These are phyloP conservation scores for Wickerhamiella lipophila DNA, from an alignment of 805 yeast species.

Conservation along the genomic window DNA sequence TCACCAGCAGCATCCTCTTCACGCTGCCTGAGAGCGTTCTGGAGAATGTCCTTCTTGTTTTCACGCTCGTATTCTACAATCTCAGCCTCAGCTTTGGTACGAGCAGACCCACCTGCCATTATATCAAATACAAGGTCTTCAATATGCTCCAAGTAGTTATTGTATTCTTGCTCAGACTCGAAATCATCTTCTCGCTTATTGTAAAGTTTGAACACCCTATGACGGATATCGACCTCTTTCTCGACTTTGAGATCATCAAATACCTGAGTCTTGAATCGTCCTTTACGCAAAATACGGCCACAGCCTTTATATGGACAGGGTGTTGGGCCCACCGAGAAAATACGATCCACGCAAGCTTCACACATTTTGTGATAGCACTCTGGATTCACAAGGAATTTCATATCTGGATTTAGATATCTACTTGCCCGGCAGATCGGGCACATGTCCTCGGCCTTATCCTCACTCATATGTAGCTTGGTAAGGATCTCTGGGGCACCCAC, in stretches of 20 bases:
- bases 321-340: conserved; percentile 88
- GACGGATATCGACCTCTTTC: conserved; percentile 81
- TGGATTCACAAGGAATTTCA: conserved; percentile 84
- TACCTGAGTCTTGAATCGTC: conserved; percentile 80
- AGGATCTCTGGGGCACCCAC: background rate
- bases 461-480: background rate
- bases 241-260: conserved; percentile 87
- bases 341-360: conserved; percentile 88
- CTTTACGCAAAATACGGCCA: conserved; percentile 73
- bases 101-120: conserved; percentile 58
- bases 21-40: conserved; percentile 60
- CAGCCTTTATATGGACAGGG: conserved; percentile 93
- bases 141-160: conserved; percentile 68
- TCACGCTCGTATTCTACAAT: conserved; percentile 52
- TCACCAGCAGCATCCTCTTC: conserved; percentile 57
- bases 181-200: conserved; percentile 75
- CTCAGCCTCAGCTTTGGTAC: conserved; percentile 40
- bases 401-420: conserved; percentile 82
- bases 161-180: conserved; percentile 43
- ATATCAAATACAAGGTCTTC: conserved; percentile 72
- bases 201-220: conserved; percentile 60
- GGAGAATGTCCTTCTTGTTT: conserved; percentile 61
- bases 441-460: conserved; percentile 41
- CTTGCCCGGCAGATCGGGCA: conserved; percentile 98
- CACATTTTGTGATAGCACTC: conserved; percentile 98